Conservation (phyloP, 2,329 filamentous ascomycete genomes). For the Colletotrichum camelliae region DNA sequence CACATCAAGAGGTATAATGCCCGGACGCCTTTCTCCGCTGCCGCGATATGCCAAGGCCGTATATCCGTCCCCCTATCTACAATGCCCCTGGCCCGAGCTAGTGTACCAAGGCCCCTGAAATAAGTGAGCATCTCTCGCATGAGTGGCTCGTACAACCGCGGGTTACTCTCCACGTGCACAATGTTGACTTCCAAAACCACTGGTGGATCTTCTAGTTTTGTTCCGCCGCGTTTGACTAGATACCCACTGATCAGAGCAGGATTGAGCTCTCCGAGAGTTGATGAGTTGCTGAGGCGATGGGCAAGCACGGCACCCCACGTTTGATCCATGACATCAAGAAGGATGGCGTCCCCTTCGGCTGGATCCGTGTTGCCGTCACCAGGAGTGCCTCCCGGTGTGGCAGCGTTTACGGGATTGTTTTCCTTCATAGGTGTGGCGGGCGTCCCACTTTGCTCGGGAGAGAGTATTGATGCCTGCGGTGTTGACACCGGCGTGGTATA, state of each 20-base stretch:
- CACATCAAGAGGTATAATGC: slow-evolving; percentile 70
- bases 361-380: slow-evolving; percentile 44
- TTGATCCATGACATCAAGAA: slow-evolving; percentile 76
- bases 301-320: slow-evolving; percentile 76
- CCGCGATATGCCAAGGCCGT: slow-evolving; percentile 81
- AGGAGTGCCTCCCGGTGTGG: slow-evolving; percentile 49
- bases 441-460: slow-evolving; percentile 63
- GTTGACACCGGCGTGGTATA: slow-evolving; percentile 73
- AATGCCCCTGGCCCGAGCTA: slow-evolving; percentile 71
- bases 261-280: slow-evolving; percentile 58
- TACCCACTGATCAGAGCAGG: slow-evolving; percentile 69
- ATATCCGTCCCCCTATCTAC: slow-evolving; percentile 63
- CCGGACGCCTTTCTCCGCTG: slow-evolving; percentile 71
- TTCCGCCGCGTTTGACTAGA: slow-evolving; percentile 67
- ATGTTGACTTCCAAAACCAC: slow-evolving; percentile 69
- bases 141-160: slow-evolving; percentile 65
- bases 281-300: slow-evolving; percentile 68
- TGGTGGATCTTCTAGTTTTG: slow-evolving; percentile 61
- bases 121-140: slow-evolving; percentile 73
- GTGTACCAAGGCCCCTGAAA: slow-evolving; percentile 71
- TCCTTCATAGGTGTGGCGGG: slow-evolving; percentile 54
- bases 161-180: slow-evolving; percentile 59
- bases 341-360: slow-evolving; percentile 68
- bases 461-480: slow-evolving; percentile 62
- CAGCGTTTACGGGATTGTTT: slow-evolving; percentile 38